These are phyloP conservation scores for Agrocybe praecox DNA, from an alignment of 768 basidiomycete genomes.

Conservation along the genomic window DNA sequence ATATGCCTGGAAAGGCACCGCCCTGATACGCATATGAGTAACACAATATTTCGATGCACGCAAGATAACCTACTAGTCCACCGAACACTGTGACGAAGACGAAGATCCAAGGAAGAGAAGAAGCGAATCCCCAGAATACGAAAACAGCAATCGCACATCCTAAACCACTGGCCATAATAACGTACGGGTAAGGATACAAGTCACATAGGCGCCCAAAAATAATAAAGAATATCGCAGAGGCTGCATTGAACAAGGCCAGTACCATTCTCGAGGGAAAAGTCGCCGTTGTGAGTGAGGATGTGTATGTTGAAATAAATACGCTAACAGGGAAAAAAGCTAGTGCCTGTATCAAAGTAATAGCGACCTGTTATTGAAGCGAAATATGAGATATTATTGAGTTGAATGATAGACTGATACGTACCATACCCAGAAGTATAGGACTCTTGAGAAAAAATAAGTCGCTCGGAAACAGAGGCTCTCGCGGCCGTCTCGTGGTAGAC, in stretches of 20 bases:
- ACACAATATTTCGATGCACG: not conserved
- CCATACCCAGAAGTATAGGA: conserved; percentile 1
- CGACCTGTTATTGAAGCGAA: not conserved
- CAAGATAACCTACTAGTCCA: conserved; percentile 2
- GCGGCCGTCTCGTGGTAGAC: not conserved
- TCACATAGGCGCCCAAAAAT: conserved; percentile 3
- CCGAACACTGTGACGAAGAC: conserved; percentile 1
- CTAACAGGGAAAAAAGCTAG: conserved; percentile 8
- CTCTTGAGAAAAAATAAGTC: not conserved
- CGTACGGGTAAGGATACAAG: conserved; percentile 3
- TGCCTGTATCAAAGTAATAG: conserved; percentile 2
- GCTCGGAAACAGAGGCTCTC: not conserved
- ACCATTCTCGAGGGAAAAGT: conserved; percentile 3
- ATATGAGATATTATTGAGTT: too few relatives aligned
- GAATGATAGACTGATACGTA: too few relatives aligned
- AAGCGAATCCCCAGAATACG: conserved; percentile 6
- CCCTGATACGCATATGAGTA: not conserved
- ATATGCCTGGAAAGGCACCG: conserved; percentile 5
- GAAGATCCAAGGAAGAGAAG: conserved; percentile 5
- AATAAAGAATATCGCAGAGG: conserved; percentile 4
- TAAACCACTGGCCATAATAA: conserved; percentile 3
- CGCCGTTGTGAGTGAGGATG: conserved; percentile 1
- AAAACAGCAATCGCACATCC: conserved; percentile 5
- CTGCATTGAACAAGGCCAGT: conserved; percentile 6
- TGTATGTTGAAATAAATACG: conserved; percentile 8